These are phyloP conservation scores for Pythium apleroticum DNA, from an alignment of 352 stramenopile genomes.

Conservation along the genomic window DNA sequence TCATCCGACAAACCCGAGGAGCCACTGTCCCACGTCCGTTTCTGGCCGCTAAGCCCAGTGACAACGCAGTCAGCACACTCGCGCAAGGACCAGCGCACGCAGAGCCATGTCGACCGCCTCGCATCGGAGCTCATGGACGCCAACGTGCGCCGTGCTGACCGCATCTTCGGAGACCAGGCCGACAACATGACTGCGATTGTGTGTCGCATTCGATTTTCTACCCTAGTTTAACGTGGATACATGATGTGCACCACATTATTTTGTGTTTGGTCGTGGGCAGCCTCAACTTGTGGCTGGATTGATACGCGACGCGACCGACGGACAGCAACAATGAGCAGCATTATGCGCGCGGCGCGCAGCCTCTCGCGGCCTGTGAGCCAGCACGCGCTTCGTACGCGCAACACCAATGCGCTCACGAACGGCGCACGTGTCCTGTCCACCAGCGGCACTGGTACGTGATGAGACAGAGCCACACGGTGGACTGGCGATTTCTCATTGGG, in stretches of 20 bases:
- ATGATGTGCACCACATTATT: conserved; percentile 15
- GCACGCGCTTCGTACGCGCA: conserved; percentile 9
- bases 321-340: conserved; percentile 15
- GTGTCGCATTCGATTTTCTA: conserved; percentile 39
- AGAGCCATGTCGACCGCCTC: conserved; percentile 32
- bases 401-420: conserved; percentile 16
- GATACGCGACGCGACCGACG: conserved; percentile 13
- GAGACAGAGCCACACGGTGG: neutral
- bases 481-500: neutral
- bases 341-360: conserved; percentile 19
- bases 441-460: conserved; percentile 15
- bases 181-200: conserved; percentile 90
- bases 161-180: conserved; percentile 78
- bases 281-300: conserved; percentile 17
- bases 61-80: neutral
- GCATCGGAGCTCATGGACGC: conserved; percentile 49
- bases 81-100: conserved; percentile 10
- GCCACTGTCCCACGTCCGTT: neutral
- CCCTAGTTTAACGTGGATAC: conserved; percentile 12
- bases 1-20: conserved; percentile 10
- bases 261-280: conserved; percentile 4
- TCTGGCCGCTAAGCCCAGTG: conserved; percentile 8
- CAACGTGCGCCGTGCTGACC: conserved; percentile 59
- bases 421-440: conserved; percentile 13
- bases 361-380: conserved; percentile 14